Percentiles rank a stretch among this genome's conserved stretches.
phyloP scores from a whole-genome alignment of 768 basidiomycete species.

The Lactarius pseudohatsudake region DNA sequence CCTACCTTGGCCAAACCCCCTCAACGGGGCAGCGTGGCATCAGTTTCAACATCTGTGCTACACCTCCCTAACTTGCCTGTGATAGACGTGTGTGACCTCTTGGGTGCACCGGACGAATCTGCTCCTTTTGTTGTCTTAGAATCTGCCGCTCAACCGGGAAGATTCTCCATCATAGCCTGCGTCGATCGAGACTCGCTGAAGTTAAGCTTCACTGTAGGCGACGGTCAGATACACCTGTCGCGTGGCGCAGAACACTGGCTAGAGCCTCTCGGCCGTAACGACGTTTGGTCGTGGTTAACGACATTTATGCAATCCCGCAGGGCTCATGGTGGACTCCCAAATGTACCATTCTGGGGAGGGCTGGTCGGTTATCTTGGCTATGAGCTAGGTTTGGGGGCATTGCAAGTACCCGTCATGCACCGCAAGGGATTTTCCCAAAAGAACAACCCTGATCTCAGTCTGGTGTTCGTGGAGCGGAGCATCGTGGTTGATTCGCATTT shows the following conservation, averaged over 20 bases:
- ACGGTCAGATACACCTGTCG: constrained; percentile 48
- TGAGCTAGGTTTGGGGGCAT: constrained; percentile 65
- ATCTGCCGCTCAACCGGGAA: constrained; percentile 73
- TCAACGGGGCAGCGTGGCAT: constrained; percentile 9
- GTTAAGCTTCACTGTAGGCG: constrained; percentile 57
- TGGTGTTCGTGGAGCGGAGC: constrained; percentile 78
- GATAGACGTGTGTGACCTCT: constrained; percentile 55
- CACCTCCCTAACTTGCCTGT: constrained; percentile 45
- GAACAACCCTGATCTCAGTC: constrained; percentile 67
- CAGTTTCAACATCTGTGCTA: constrained; percentile 35
- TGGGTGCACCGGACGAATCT: constrained; percentile 57
- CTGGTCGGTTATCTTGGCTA: constrained; percentile 77
- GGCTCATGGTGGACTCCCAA: constrained; percentile 47
- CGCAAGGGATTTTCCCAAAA: constrained; percentile 30
- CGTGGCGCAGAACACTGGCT: constrained; percentile 38
- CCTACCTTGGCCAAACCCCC: constrained; percentile 34
- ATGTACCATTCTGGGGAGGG: constrained; percentile 83
- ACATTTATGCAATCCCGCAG: constrained; percentile 60
- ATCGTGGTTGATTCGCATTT: constrained; percentile 61
- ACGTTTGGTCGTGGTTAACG: constrained; percentile 75
- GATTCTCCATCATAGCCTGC: constrained; percentile 69
- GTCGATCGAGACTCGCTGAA: constrained; percentile 53
- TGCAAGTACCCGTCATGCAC: constrained; percentile 46
- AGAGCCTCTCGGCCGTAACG: constrained; percentile 48
- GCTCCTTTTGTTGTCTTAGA: constrained; percentile 72